phyloP scores from a whole-genome alignment of 176 grass and related monocot species.

The Alopecurus myosuroides region DNA sequence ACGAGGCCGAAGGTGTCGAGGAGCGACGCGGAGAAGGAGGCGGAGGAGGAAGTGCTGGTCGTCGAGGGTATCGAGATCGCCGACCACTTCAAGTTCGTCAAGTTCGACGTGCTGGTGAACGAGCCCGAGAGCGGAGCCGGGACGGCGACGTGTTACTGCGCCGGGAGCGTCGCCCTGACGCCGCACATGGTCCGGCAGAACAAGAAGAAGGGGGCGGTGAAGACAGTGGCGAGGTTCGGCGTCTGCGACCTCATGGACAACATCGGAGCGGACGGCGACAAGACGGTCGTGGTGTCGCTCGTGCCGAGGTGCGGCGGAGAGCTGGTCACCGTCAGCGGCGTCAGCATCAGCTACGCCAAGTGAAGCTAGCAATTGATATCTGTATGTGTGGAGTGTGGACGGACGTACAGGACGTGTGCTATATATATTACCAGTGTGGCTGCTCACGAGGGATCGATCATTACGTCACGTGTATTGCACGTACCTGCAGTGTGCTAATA shows the following conservation, averaged over 20 bases:
- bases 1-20: conserved; percentile 33
- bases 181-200: conserved; percentile 39
- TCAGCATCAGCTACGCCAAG: conserved; percentile 40
- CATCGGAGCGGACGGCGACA: conserved; percentile 45
- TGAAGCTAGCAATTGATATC: background rate
- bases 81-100: conserved; percentile 34
- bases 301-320: conserved; percentile 41
- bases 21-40: conserved; percentile 41
- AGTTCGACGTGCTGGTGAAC: conserved; percentile 78
- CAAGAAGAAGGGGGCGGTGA: background rate
- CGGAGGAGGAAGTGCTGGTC: conserved; percentile 61
- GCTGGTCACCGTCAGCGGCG: conserved; percentile 23
- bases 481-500: no score
- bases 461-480: no score
- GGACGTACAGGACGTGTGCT: no score
- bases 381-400: no score
- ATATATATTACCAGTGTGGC: no score
- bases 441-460: no score
- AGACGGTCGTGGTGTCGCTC: conserved; percentile 48
- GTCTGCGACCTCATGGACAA: conserved; percentile 58
- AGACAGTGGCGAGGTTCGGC: conserved; percentile 49
- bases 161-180: conserved; percentile 50
- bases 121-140: background rate
- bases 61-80: conserved; percentile 45
- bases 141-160: conserved; percentile 33